Evolutionary conservation across 352 stramenopile genomes (phyloP).

Genomic region (Globisporangium cystogenes): DNA sequence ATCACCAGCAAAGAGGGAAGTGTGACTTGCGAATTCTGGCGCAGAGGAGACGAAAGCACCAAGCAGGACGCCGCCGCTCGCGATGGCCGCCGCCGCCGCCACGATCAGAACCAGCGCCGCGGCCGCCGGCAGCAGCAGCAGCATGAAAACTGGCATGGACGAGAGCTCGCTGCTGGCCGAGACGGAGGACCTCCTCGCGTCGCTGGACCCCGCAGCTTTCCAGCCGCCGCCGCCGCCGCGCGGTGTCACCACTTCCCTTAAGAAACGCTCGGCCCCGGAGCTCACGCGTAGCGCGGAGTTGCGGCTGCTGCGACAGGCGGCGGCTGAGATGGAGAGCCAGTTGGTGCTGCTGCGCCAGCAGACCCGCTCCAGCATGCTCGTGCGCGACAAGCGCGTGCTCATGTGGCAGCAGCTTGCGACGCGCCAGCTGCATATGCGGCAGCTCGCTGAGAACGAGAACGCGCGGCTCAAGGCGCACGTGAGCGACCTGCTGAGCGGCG

Average conservation of each 20-base stretch:
- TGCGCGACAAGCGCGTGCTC: conserved; percentile 4
- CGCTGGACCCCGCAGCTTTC: conserved; percentile 7
- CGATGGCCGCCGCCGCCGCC: background rate
- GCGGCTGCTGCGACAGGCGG: conserved; percentile 1
- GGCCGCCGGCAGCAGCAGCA: background rate
- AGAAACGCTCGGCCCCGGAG: background rate
- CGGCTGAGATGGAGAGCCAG: conserved; percentile 2
- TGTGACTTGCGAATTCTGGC: too few species aligned
- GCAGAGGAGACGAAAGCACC: too few species aligned
- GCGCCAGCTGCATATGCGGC: conserved; percentile 2
- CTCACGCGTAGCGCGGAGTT: conserved; percentile 1
- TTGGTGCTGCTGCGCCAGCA: conserved; percentile 3
- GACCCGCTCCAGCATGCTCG: background rate
- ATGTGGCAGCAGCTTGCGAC: conserved; percentile 7
- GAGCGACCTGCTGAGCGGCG: background rate
- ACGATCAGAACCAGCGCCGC: background rate
- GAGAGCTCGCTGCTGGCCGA: conserved; percentile 12
- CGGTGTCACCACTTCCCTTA: background rate
- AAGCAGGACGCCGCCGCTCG: too few species aligned
- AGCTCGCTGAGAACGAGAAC: conserved; percentile 5
- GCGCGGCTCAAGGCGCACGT: conserved; percentile 3
- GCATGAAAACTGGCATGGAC: background rate
- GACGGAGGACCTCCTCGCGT: conserved; percentile 6
- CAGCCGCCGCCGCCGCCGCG: background rate
- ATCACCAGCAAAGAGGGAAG: too few species aligned